Percentiles rank a stretch among this genome's conserved stretches.
These are phyloP conservation scores for Fusarium fujikuroi DNA, from an alignment of 2,329 filamentous ascomycete genomes.

Conservation along the genomic window DNA sequence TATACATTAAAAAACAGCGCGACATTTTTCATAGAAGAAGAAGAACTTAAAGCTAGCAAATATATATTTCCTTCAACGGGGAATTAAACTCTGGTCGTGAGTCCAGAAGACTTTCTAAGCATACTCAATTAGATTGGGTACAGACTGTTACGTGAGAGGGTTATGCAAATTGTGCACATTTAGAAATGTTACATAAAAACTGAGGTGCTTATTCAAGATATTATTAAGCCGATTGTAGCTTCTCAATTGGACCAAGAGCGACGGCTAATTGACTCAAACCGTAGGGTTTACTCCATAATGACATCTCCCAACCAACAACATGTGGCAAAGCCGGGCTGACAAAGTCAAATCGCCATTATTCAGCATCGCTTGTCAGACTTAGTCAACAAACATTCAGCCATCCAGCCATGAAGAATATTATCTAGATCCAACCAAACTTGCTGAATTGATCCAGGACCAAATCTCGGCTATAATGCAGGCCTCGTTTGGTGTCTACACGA, in stretches of 20 bases:
- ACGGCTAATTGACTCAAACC: background rate
- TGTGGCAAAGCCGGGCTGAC: background rate
- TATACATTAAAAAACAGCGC: fast-evolving
- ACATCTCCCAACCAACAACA: background rate
- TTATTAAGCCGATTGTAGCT: background rate
- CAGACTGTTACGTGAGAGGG: fast-evolving
- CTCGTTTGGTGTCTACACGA: background rate
- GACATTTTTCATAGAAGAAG: fast-evolving
- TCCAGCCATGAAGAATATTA: too few species aligned
- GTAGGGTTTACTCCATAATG: background rate
- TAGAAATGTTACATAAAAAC: background rate
- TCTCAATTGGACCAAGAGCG: background rate
- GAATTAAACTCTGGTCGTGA: background rate
- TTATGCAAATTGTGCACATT: background rate
- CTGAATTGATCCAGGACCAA: background rate
- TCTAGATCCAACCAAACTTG: background rate
- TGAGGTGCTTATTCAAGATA: background rate
- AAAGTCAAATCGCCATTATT: background rate
- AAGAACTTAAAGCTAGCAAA: fast-evolving
- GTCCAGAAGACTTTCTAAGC: fast-evolving
- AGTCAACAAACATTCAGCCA: background rate
- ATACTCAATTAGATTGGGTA: background rate
- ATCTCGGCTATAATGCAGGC: background rate
- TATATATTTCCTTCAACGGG: fast-evolving
- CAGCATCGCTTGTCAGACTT: background rate